A percentile compares a stretch with the other conserved stretches of the same genome.
Evolutionary conservation across 306 rosid species (phyloP).

Genomic region (Quercus wislizeni): DNA sequence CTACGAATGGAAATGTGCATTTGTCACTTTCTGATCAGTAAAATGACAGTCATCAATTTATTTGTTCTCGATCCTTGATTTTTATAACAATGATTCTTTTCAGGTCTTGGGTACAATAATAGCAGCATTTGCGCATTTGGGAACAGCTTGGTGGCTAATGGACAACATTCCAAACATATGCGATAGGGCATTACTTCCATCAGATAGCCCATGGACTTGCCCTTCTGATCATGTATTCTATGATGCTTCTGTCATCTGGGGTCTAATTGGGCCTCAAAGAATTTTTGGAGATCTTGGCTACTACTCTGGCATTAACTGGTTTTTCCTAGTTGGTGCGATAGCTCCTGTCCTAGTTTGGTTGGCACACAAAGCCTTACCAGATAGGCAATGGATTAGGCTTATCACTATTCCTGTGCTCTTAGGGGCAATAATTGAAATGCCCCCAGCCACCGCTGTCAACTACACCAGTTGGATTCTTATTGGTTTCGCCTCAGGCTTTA

Average conservation of each 20-base stretch:
- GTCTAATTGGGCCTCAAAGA: constrained; percentile 68
- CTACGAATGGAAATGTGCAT: background rate
- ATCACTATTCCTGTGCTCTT: constrained; percentile 69
- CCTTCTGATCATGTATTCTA: constrained; percentile 90
- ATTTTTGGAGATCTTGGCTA: constrained; percentile 78
- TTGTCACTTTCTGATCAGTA: background rate
- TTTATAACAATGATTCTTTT: background rate
- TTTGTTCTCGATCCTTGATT: background rate
- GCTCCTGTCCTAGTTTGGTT: constrained; percentile 76
- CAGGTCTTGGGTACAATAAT: constrained; percentile 64
- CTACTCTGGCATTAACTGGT: constrained; percentile 74
- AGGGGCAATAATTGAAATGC: constrained; percentile 55
- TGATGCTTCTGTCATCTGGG: constrained; percentile 85
- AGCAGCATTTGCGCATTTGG: constrained; percentile 59
- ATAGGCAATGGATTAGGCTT: constrained; percentile 59
- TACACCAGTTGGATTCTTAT: constrained; percentile 70
- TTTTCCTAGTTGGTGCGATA: constrained; percentile 69
- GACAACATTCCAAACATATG: constrained; percentile 59
- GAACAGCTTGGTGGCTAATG: constrained; percentile 89
- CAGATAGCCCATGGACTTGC: constrained; percentile 85
- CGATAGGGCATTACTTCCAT: constrained; percentile 54
- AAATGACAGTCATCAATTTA: background rate
- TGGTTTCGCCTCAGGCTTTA: constrained; percentile 66
- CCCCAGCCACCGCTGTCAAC: constrained; percentile 81
- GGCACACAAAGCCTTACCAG: constrained; percentile 68